Base-by-base conservation (phyloP, 2,329 filamentous ascomycete genomes). In the Alternaria sp. region DNA sequence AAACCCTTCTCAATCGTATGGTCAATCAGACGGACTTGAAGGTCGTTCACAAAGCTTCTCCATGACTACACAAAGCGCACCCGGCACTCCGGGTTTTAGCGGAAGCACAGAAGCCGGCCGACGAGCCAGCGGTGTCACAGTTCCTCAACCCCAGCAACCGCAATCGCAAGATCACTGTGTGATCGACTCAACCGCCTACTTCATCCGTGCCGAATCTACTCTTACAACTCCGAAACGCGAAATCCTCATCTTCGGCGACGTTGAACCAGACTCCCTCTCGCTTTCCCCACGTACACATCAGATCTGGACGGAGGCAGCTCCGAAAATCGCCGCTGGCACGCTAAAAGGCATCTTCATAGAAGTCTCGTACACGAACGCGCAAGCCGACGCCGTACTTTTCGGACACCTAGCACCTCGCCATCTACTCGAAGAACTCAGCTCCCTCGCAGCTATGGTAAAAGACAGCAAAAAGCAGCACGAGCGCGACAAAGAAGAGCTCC, bases 211-310 rank as follows among this genome's bases (percentile, higher is more conserved):
- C 63, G 84, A 90, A 33, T 77, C 82, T 1, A 73, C 75, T 5
- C 60, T 72, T 3, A 72, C 73, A 1, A 76, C 77, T 0, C 74
- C 77, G 1, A 75, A 77, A 46, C 74, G 72, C 23, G 95, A 99
- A 80, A 88, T 98, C 3, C 87, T 99, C 63, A 92, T 99, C 53
- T 98, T 97, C 76, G 96, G 96, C 18, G 96, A 99, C 70, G 92
- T 98, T 41, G 96, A 99, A 76, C 94, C 96, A 1, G 96, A 99
- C 79, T 90, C 89, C 9, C 81, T 98, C 25, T 96, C 93, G 0
- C 81, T 95, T 2, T 90, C 88, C 2, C 94, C 95, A 1, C 89
- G 94, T 23, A 98, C 96, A 69, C 82, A 86, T n/a, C 84, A 85
- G 14, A 89, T 99, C 14, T 99, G 96, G 96, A 87, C 88, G 68